These are phyloP conservation scores for Phyllosticta citrichinensis DNA, from an alignment of 2,329 filamentous ascomycete genomes.

Conservation along the genomic window DNA sequence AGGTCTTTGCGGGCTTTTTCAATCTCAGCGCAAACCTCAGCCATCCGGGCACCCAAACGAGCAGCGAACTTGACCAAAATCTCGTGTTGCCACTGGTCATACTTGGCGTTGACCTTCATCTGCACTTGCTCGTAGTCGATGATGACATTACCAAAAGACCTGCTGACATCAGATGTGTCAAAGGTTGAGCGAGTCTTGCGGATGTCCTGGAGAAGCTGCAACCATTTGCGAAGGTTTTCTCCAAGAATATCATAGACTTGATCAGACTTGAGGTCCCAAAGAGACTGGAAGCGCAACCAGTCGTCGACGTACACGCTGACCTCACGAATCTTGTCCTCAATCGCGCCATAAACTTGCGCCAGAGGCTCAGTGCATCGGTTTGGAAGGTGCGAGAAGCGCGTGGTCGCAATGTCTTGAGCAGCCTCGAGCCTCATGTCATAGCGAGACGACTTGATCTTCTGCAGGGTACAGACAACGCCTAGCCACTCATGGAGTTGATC, in stretches of 20 bases:
- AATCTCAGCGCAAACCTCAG: constrained; percentile 84
- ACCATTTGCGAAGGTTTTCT: constrained; percentile 83
- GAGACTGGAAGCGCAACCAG: constrained; percentile 96
- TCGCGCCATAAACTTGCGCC: constrained; percentile 66
- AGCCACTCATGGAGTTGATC: constrained; percentile 89
- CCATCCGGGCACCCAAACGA: constrained; percentile 80
- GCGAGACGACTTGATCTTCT: constrained; percentile 87
- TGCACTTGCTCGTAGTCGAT: constrained; percentile 99
- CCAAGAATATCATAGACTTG: constrained; percentile 89
- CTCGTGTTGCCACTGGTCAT: constrained; percentile 99
- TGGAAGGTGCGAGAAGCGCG: constrained; percentile 76
- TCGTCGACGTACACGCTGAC: constrained; percentile 87
- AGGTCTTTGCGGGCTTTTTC: constrained; percentile 83
- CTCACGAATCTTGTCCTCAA: constrained; percentile 72
- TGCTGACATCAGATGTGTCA: constrained; percentile 89
- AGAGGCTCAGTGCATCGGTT: constrained; percentile 72
- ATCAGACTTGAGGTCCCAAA: constrained; percentile 95
- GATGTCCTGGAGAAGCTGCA: constrained; percentile 94
- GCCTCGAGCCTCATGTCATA: constrained; percentile 79
- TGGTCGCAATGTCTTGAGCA: constrained; percentile 45
- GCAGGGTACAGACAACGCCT: constrained; percentile 80
- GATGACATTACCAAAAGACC: constrained; percentile 84
- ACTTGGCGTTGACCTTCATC: constrained; percentile 96
- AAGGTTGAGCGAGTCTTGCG: constrained; percentile 92
- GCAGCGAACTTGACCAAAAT: constrained; percentile 87